Percentiles rank a stretch among this genome's conserved stretches.
phyloP scores from a whole-genome alignment of 257 asterid genomes.

The Primulina eburnea region DNA sequence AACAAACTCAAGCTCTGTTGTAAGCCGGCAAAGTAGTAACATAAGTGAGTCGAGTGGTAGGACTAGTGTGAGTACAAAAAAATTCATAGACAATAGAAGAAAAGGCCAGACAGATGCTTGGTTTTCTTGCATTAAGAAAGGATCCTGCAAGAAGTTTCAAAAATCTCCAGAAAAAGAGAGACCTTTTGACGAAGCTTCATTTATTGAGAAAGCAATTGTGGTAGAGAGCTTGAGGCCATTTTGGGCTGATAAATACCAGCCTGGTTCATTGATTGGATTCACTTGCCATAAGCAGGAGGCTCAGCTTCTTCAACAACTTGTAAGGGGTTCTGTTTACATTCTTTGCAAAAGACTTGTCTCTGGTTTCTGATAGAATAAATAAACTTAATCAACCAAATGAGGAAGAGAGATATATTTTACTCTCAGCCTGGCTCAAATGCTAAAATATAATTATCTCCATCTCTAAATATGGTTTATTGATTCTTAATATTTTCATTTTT shows the following conservation, averaged over 20 bases:
- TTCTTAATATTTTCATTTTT: constrained; percentile 3
- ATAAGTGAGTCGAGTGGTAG: constrained; percentile 51
- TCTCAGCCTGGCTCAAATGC: not conserved
- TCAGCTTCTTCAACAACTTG: constrained; percentile 57
- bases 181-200: constrained; percentile 57
- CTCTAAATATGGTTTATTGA: not conserved
- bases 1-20: constrained; percentile 29
- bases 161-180: constrained; percentile 61
- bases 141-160: constrained; percentile 47
- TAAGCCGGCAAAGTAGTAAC: constrained; percentile 55
- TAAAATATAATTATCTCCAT: not conserved
- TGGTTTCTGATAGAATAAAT: not conserved
- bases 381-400: not conserved
- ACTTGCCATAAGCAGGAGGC: constrained; percentile 81
- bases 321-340: constrained; percentile 32
- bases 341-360: too few relatives aligned
- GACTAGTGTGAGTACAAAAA: constrained; percentile 50
- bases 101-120: constrained; percentile 55
- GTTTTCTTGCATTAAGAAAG: constrained; percentile 73
- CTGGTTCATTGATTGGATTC: constrained; percentile 53
- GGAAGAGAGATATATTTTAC: not conserved
- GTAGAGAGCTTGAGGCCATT: constrained; percentile 67
- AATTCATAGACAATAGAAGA: constrained; percentile 49
- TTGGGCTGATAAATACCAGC: constrained; percentile 85
- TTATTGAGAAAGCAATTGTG: constrained; percentile 65